Evolutionary conservation across 2,329 filamentous ascomycete species (phyloP).

Genomic region (Trichophyton benhamiae): DNA sequence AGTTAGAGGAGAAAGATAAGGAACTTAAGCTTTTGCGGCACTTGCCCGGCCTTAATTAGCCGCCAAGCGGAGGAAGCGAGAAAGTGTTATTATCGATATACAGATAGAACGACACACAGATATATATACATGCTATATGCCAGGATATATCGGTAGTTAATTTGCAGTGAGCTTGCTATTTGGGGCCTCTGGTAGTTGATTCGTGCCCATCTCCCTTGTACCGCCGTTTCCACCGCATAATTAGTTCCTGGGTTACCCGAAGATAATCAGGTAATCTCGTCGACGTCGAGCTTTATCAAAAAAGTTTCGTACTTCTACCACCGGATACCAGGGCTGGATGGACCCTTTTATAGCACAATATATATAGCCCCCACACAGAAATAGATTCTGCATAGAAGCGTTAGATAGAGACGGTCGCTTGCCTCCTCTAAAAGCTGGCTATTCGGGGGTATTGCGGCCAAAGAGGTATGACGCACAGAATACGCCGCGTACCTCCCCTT

Average conservation of each 20-base stretch:
- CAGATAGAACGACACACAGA: too few species aligned
- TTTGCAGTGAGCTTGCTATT: too few species aligned
- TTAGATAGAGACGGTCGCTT: background rate
- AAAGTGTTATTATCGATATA: background rate
- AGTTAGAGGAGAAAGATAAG: background rate
- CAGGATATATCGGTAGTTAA: too few species aligned
- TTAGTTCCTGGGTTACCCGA: too few species aligned
- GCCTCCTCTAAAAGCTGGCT: background rate
- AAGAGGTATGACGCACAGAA: background rate
- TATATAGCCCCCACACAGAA: background rate
- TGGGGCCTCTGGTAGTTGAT: too few species aligned
- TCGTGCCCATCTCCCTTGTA: too few species aligned
- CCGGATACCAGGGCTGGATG: background rate
- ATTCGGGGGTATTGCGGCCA: background rate
- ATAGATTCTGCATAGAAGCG: background rate
- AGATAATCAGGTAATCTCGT: background rate
- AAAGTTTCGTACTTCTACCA: background rate
- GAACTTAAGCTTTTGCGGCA: background rate
- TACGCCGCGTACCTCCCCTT: background rate
- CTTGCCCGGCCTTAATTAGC: background rate
- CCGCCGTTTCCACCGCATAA: too few species aligned
- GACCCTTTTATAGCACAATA: background rate
- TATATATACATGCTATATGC: background rate
- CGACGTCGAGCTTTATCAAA: background rate
- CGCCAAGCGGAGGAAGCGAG: background rate